phyloP scores from a whole-genome alignment of 2,329 filamentous ascomycete genomes.

The Beauveria pseudobassiana region DNA sequence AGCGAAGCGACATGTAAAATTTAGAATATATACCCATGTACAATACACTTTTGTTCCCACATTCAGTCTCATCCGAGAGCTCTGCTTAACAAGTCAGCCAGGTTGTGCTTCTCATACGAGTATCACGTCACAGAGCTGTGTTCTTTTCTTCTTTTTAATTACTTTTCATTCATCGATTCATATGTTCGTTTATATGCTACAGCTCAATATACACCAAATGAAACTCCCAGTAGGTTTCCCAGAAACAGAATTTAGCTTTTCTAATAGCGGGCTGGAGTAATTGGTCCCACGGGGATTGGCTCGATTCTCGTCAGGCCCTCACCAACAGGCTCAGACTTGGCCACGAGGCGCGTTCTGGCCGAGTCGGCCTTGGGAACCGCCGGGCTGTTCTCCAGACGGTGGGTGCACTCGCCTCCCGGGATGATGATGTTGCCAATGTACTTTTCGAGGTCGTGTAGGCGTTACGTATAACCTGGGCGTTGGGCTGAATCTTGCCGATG shows the following conservation, averaged over 20 bases:
- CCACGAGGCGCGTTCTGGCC: background rate
- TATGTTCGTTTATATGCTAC: background rate
- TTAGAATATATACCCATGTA: background rate
- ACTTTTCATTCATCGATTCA: background rate
- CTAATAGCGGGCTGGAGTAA: background rate
- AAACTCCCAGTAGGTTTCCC: no score
- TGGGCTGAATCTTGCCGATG: slow-evolving; percentile 17
- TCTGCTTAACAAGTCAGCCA: no score
- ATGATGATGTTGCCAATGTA: slow-evolving; percentile 10
- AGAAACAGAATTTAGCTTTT: no score
- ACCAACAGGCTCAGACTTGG: background rate
- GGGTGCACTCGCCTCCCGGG: slow-evolving; percentile 11
- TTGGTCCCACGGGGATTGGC: slow-evolving; percentile 6
- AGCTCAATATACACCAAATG: background rate
- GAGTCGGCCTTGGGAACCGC: slow-evolving; percentile 10
- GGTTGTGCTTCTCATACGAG: no score
- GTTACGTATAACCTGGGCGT: slow-evolving; percentile 11
- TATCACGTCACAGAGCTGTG: no score
- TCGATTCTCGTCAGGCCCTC: slow-evolving; percentile 4
- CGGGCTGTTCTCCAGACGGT: slow-evolving; percentile 12
- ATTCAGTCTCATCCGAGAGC: no score
- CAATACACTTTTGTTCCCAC: background rate
- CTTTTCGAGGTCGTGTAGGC: slow-evolving; percentile 11
- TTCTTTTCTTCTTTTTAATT: background rate
- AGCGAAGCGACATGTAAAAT: background rate